phyloP scores from a whole-genome alignment of 805 yeast species.

The Hanseniaspora hatyaiensis region DNA sequence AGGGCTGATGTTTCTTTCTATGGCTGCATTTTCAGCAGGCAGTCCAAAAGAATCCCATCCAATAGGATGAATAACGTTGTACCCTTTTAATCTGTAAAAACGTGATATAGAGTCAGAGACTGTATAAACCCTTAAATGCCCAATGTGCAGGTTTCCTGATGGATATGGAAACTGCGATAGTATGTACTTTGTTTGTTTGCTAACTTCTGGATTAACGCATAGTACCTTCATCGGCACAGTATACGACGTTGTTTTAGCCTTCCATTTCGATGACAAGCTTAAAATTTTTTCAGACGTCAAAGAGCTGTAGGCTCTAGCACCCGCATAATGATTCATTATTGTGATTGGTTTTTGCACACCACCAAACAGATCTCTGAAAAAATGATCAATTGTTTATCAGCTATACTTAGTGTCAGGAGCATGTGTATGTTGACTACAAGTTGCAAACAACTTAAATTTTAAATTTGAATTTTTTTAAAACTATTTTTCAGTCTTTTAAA shows the following conservation, averaged over 20 bases:
- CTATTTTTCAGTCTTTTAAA: background rate
- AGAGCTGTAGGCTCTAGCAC: background rate
- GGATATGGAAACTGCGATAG: slow-evolving; percentile 94
- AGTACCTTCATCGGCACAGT: slow-evolving; percentile 25
- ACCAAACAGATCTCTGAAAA: background rate
- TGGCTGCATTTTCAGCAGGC: slow-evolving; percentile 97
- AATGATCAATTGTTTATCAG: background rate
- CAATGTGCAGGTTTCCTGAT: slow-evolving; percentile 84
- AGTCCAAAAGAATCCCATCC: slow-evolving; percentile 99
- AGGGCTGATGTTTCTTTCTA: slow-evolving; percentile 71
- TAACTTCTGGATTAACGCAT: background rate
- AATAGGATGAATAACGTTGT: slow-evolving; percentile 83
- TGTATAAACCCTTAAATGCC: slow-evolving; percentile 86
- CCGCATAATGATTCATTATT: no score
- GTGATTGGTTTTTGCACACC: background rate
- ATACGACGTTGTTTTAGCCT: background rate
- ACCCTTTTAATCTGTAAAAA: slow-evolving; percentile 64
- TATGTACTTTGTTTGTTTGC: slow-evolving; percentile 34
- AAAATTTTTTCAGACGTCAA: background rate
- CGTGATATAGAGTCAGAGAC: slow-evolving; percentile 77
- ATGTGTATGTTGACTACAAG: no score
- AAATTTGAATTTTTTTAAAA: background rate
- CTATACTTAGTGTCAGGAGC: no score
- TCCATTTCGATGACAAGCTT: slow-evolving; percentile 12
- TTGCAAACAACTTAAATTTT: no score